Percentiles rank a stretch among this genome's conserved stretches.
Conservation (phyloP, 257 asterid genomes). For the Rehmannia glutinosa region DNA sequence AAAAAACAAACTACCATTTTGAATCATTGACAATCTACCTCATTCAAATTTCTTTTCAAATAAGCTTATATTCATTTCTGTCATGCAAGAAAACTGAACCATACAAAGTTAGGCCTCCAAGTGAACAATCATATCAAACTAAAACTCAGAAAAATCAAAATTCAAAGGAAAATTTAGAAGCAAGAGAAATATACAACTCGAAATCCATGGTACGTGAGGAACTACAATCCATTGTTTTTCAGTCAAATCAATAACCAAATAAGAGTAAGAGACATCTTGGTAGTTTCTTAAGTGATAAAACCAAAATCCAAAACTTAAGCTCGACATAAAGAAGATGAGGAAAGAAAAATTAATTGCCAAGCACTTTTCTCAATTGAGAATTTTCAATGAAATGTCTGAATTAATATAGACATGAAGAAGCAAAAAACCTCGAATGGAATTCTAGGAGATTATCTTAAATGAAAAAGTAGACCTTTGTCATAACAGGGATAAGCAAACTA, state of each 20-base stretch:
- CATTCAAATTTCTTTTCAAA: no score
- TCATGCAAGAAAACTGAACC: no score
- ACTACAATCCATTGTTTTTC: background rate
- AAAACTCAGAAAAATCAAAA: background rate
- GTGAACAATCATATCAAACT: no score
- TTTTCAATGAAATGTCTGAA: background rate
- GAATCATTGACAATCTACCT: background rate
- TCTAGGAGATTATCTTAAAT: background rate
- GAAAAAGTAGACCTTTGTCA: background rate
- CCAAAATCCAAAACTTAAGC: background rate
- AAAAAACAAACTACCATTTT: background rate
- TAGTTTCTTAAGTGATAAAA: background rate
- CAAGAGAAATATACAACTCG: background rate
- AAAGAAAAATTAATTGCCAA: background rate
- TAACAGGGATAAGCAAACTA: background rate
- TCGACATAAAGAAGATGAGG: no score
- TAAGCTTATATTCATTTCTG: no score
- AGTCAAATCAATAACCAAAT: background rate
- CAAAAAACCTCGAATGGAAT: background rate
- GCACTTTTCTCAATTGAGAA: background rate
- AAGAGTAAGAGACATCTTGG: background rate
- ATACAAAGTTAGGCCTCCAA: background rate
- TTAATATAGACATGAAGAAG: background rate
- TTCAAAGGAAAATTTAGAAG: background rate
- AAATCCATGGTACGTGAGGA: background rate